Evolutionary conservation across 257 asterid genomes (phyloP).

Genomic region (Forsythia suspensa): DNA sequence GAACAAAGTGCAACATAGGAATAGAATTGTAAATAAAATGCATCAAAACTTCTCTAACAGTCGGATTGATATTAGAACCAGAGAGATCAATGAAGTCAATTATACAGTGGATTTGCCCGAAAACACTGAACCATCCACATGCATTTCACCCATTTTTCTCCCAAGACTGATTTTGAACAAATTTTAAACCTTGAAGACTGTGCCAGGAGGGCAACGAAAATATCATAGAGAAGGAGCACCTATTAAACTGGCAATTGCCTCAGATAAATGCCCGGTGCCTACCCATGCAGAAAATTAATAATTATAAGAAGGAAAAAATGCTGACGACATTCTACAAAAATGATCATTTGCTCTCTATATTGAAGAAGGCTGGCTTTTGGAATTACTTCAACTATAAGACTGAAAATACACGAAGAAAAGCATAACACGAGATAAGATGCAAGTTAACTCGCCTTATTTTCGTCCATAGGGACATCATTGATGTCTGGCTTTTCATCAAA

Average conservation of each 20-base stretch:
- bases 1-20: constrained; percentile 15
- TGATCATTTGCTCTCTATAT: not conserved
- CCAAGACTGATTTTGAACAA: not conserved
- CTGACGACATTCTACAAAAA: not conserved
- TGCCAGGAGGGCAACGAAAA: not conserved
- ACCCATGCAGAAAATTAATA: not conserved
- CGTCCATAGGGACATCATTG: constrained; percentile 75
- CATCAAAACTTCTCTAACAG: not conserved
- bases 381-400: not conserved
- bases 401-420: not conserved
- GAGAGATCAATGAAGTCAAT: not conserved
- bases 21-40: not conserved
- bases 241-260: not conserved
- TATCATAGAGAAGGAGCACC: not conserved
- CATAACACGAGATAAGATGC: not conserved
- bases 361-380: not conserved
- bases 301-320: not conserved
- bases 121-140: not conserved
- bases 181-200: not conserved
- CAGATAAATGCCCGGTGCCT: not conserved
- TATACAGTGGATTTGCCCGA: not conserved
- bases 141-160: not conserved
- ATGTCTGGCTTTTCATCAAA: constrained; percentile 88
- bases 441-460: constrained; percentile 47
- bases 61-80: not conserved